These are phyloP conservation scores for Cyclotella baltica DNA, from an alignment of 108 stramenopile genomes.

Conservation along the genomic window DNA sequence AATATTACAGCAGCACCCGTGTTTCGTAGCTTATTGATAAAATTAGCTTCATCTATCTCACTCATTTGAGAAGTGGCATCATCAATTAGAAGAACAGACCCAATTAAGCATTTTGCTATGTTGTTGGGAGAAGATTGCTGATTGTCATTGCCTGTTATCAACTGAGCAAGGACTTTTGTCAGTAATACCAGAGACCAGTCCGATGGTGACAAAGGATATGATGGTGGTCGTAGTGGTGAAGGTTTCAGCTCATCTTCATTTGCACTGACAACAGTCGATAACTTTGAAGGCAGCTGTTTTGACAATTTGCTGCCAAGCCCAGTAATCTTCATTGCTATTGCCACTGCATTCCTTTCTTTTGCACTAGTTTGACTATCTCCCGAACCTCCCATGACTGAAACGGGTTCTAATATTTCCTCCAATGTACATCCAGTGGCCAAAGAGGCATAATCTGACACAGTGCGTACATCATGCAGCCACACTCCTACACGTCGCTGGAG, in stretches of 20 bases:
- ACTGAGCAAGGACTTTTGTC: slow-evolving; percentile 77
- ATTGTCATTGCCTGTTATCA: slow-evolving; percentile 82
- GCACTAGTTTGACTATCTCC: slow-evolving; percentile 29
- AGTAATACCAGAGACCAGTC: slow-evolving; percentile 89
- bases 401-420: slow-evolving; percentile 88
- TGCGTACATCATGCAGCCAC: slow-evolving; percentile 78
- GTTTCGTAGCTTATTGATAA: slow-evolving; percentile 67
- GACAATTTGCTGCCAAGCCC: slow-evolving; percentile 70
- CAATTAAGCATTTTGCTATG: slow-evolving; percentile 74
- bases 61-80: slow-evolving; percentile 75
- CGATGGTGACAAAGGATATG: slow-evolving; percentile 69
- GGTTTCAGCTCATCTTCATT: slow-evolving; percentile 84
- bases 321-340: slow-evolving; percentile 79
- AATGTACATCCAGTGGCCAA: slow-evolving; percentile 71
- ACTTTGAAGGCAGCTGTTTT: slow-evolving; percentile 72
- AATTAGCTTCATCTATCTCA: slow-evolving; percentile 79
- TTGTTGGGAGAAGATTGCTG: slow-evolving; percentile 57
- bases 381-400: slow-evolving; percentile 34
- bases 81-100: slow-evolving; percentile 84
- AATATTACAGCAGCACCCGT: slow-evolving; percentile 85
- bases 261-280: slow-evolving; percentile 78
- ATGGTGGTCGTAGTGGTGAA: slow-evolving; percentile 64
- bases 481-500: slow-evolving; percentile 77
- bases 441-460: slow-evolving; percentile 68
- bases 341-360: slow-evolving; percentile 67